phyloP scores from a whole-genome alignment of 352 stramenopile genomes.

The Thraustotheca clavata region DNA sequence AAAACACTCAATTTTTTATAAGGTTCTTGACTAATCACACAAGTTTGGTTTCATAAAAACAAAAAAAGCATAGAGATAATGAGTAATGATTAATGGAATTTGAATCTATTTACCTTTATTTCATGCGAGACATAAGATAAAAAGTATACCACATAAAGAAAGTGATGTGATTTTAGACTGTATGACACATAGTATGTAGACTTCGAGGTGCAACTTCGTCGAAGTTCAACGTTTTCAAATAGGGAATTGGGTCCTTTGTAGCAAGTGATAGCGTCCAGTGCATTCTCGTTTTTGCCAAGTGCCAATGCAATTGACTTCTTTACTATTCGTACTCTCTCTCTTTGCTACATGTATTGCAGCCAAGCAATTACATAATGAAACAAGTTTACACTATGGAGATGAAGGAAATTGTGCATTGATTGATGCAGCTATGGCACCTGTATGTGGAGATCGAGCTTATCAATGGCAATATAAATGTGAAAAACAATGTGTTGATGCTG shows the following conservation, averaged over 20 bases:
- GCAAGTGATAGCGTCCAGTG: neutral
- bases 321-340: neutral
- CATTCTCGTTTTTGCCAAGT: neutral
- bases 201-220: neutral
- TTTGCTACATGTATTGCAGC: neutral
- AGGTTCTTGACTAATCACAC: too few species aligned
- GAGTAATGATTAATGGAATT: too few species aligned
- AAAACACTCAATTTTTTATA: too few species aligned
- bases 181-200: too few species aligned
- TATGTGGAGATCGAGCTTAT: constrained; percentile 6
- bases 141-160: too few species aligned
- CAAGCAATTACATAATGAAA: neutral
- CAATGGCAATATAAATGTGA: constrained; percentile 12
- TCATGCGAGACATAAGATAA: too few species aligned
- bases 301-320: neutral
- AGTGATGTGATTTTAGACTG: too few species aligned
- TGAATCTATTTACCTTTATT: too few species aligned
- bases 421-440: constrained; percentile 4
- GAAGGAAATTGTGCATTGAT: neutral
- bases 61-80: too few species aligned
- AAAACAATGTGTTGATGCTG: constrained; percentile 18
- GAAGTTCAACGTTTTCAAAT: neutral
- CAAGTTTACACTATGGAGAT: neutral
- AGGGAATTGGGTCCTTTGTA: neutral
- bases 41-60: too few species aligned